Evolutionary conservation across 2,329 filamentous ascomycete genomes (phyloP), one percentile per base, ranked within the genome.

Genomic region (Lasiodiplodia sp.): DNA sequence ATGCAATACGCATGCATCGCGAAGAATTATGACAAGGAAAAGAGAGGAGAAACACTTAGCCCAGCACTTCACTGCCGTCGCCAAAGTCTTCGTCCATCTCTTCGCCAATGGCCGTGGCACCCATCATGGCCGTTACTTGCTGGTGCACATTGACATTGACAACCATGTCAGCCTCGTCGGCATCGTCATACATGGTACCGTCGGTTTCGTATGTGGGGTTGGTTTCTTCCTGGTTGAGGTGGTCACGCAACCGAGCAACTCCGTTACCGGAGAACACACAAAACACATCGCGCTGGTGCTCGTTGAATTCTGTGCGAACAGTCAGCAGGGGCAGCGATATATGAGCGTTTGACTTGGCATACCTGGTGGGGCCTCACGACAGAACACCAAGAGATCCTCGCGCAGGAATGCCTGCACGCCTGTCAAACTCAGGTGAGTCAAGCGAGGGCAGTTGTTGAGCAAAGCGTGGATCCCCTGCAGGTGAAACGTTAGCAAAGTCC

Each of bases 241-340:
- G 92, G 34, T 90, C 87, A 52, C 95, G 91, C 31, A 99, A 87
- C 51, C 88, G 87, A 52, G 84, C 84, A 2, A 99, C 95, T 67
- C 94, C 94, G 31, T 88, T 87, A 6, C 96, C 95, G 1, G 94
- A 97, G 79, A 99, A 99, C 66, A 99, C 96, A 76, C 96, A 99
- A 78, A 99, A 99, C 8, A 98, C 93, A 65, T 95, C 91, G 71
- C 96, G 90, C 79, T 99, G 96, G 76, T 97, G 94, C 57, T 95
- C 92, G 21, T 94, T 98, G 78, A 99, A 99, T 80, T 98, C 96
- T 90, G 68, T 11, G 25, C 70, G 82, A 67, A 82, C 77, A 62
- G 68, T 51, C 23, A 64, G 60, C 40, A 52, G 47, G 3, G 8
- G 25, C 10, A 23, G 12, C 18, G n/a, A 8, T 60, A 5, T 7